Conservation (phyloP, 1,139 yeast species). For the Zhuliangozyma blackwelliae region DNA sequence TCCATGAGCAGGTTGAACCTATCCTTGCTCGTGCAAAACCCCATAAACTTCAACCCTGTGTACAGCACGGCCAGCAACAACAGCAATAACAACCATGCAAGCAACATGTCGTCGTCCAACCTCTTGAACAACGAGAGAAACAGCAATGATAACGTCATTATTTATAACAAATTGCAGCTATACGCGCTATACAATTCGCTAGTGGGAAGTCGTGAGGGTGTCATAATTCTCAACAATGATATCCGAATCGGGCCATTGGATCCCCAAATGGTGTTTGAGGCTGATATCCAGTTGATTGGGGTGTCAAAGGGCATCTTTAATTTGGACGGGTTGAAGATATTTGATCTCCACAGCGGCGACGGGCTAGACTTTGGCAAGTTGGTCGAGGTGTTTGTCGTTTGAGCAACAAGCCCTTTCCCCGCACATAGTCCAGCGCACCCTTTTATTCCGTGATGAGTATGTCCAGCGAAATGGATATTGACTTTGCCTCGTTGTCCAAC, state of each 20-base stretch:
- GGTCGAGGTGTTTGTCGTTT: slow-evolving; percentile 61
- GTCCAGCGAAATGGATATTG: background rate
- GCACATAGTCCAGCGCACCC: too few species aligned
- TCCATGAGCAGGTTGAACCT: slow-evolving; percentile 44
- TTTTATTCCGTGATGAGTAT: background rate
- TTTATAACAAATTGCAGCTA: slow-evolving; percentile 23
- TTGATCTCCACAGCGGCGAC: slow-evolving; percentile 65
- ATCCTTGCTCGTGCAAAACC: slow-evolving; percentile 33
- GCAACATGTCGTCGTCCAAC: slow-evolving; percentile 6
- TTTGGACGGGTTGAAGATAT: slow-evolving; percentile 59
- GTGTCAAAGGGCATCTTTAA: slow-evolving; percentile 62
- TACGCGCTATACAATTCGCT: slow-evolving; percentile 31
- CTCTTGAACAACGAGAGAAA: slow-evolving; percentile 3
- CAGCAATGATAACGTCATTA: slow-evolving; percentile 11
- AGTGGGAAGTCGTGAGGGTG: slow-evolving; percentile 39
- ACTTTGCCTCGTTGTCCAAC: background rate
- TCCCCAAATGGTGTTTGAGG: slow-evolving; percentile 60
- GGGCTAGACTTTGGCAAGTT: slow-evolving; percentile 68
- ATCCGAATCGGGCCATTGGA: slow-evolving; percentile 61
- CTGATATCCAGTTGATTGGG: slow-evolving; percentile 58
- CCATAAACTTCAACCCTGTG: slow-evolving; percentile 19
- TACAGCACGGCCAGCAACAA: slow-evolving; percentile 3
- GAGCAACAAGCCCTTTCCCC: background rate
- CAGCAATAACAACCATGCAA: background rate
- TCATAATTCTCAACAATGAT: slow-evolving; percentile 63